These are phyloP conservation scores for Aspergillus sp. DNA, from an alignment of 2,329 filamentous ascomycete genomes.

Conservation along the genomic window DNA sequence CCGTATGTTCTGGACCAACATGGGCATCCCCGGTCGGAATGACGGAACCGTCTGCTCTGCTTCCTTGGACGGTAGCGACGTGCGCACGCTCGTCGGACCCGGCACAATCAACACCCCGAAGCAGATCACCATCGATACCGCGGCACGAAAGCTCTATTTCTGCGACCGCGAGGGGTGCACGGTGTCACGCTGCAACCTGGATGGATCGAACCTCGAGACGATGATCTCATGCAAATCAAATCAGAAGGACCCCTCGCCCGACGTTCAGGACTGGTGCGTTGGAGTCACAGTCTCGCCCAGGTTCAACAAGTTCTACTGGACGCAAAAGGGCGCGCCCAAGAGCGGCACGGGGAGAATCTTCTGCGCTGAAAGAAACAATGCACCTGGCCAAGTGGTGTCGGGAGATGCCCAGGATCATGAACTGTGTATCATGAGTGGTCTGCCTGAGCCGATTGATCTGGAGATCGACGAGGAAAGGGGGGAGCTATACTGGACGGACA, in stretches of 20 bases:
- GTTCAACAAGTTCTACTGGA: not conserved
- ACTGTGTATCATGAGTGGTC: conserved; percentile 30
- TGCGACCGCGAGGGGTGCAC: not conserved
- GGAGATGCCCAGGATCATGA: too few relatives aligned
- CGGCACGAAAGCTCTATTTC: not conserved
- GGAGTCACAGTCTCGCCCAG: not conserved
- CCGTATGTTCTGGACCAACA: not conserved
- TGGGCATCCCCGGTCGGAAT: not conserved
- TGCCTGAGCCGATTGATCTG: conserved; percentile 64
- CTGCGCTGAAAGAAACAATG: too few relatives aligned
- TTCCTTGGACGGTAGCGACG: not conserved
- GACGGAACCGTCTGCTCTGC: not conserved
- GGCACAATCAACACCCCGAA: not conserved
- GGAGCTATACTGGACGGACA: conserved; percentile 64
- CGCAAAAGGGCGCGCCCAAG: too few relatives aligned
- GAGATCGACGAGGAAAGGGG: conserved; percentile 55
- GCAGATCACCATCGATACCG: not conserved
- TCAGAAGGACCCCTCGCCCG: not conserved
- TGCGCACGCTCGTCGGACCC: not conserved
- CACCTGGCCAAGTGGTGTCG: too few relatives aligned
- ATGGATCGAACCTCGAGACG: not conserved
- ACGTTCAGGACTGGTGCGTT: not conserved
- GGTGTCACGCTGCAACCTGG: not conserved
- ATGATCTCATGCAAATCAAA: not conserved
- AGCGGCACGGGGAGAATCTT: too few relatives aligned